A percentile compares a stretch with the other conserved stretches of the same genome.
phyloP scores from a whole-genome alignment of 1,284 basidiomycete genomes.

The Caloboletus firmus region DNA sequence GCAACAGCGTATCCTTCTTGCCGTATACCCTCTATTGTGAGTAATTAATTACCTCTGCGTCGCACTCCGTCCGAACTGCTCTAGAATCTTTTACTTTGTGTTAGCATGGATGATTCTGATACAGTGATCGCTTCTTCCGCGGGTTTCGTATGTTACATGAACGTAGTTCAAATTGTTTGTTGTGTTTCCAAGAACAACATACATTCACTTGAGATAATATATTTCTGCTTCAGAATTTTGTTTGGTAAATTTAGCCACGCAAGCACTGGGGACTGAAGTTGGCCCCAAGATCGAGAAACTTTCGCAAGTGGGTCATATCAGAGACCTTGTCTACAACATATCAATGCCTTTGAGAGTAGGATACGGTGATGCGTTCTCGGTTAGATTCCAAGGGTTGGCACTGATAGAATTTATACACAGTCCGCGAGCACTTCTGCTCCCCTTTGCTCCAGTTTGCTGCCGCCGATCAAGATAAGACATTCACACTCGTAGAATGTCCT shows the following conservation, averaged over 20 bases:
- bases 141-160: slow-evolving; percentile 9
- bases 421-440: slow-evolving; percentile 89
- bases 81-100: slow-evolving; percentile 80
- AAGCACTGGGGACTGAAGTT: not conserved
- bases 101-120: slow-evolving; percentile 95
- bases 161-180: slow-evolving; percentile 16
- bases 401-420: slow-evolving; percentile 38
- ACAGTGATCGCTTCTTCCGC: slow-evolving; percentile 45
- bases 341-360: slow-evolving; percentile 32
- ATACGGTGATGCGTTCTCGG: slow-evolving; percentile 26
- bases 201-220: not conserved
- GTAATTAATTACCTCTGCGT: not conserved
- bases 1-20: slow-evolving; percentile 81
- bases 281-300: no score
- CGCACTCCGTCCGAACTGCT: slow-evolving; percentile 1
- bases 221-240: not conserved
- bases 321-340: not conserved
- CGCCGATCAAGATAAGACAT: slow-evolving; percentile 66
- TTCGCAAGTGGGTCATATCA: not conserved
- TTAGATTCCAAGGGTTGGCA: not conserved
- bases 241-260: not conserved
- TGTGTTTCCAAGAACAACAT: not conserved
- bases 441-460: slow-evolving; percentile 80
- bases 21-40: slow-evolving; percentile 89
- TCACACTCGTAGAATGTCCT: slow-evolving; percentile 86